phyloP scores from a whole-genome alignment of 2,329 filamentous ascomycete species.

The Monosporascus sp. region DNA sequence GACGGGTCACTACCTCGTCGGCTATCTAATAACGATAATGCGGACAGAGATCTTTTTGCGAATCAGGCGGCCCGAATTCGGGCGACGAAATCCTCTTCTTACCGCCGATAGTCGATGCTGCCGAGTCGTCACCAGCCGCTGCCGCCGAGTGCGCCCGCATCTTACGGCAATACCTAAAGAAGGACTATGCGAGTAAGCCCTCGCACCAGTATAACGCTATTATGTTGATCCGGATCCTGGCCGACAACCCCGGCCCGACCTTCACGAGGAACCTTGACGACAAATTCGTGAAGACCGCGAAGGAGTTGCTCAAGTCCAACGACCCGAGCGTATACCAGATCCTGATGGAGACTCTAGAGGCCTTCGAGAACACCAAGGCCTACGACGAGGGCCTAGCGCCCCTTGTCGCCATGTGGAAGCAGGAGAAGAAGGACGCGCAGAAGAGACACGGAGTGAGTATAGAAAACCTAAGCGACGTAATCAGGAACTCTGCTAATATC shows the following conservation, averaged over 20 bases:
- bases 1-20: constrained; percentile 1
- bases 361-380: constrained; percentile 65
- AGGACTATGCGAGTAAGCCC: constrained; percentile 59
- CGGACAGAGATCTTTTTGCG: constrained; percentile 71
- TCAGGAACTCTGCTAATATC: background rate
- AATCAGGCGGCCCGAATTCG: constrained; percentile 60
- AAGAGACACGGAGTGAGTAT: constrained; percentile 45
- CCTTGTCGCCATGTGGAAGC: constrained; percentile 83
- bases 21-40: constrained; percentile 11
- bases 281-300: constrained; percentile 73
- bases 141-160: constrained; percentile 74
- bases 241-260: constrained; percentile 82
- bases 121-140: constrained; percentile 84
- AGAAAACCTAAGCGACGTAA: background rate
- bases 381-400: constrained; percentile 67
- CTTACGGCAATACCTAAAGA: constrained; percentile 77
- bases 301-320: constrained; percentile 65
- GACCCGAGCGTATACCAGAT: constrained; percentile 80
- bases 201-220: constrained; percentile 91
- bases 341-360: constrained; percentile 78
- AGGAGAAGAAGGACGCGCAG: constrained; percentile 67
- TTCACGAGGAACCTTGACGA: constrained; percentile 90
- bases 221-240: constrained; percentile 88
- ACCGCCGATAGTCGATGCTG: constrained; percentile 87
- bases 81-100: constrained; percentile 90